These are phyloP conservation scores for Leptographium radiaticola DNA, from an alignment of 2,329 filamentous ascomycete species.

Conservation along the genomic window DNA sequence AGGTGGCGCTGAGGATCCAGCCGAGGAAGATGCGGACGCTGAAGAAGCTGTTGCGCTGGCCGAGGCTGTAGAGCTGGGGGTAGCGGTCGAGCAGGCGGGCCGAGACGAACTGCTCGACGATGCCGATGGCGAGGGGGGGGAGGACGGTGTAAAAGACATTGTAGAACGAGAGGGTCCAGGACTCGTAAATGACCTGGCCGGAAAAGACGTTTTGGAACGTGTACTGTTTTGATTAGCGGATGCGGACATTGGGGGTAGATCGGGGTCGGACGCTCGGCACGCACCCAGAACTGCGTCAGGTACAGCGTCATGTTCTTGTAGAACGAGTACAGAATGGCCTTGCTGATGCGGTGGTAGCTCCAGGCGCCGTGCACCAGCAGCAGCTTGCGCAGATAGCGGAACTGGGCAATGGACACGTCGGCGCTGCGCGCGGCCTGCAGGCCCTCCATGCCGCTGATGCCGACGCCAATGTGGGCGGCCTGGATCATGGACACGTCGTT, in stretches of 20 bases:
- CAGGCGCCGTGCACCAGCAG: constrained; percentile 90
- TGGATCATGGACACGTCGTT: constrained; percentile 99
- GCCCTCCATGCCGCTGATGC: constrained; percentile 94
- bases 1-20: constrained; percentile 90
- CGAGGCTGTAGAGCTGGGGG: constrained; percentile 86
- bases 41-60: constrained; percentile 90
- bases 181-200: constrained; percentile 95
- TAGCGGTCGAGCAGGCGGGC: constrained; percentile 88
- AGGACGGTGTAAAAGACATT: constrained; percentile 96
- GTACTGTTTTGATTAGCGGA: too few species aligned
- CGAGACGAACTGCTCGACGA: constrained; percentile 95
- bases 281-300: constrained; percentile 99
- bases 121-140: constrained; percentile 85
- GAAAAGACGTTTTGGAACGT: constrained; percentile 98
- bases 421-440: constrained; percentile 91
- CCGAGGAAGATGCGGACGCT: constrained; percentile 81
- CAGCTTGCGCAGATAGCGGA: constrained; percentile 86
- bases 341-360: constrained; percentile 95
- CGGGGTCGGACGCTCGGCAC: too few species aligned
- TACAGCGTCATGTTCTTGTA: constrained; percentile 99
- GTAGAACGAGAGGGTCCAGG: constrained; percentile 98
- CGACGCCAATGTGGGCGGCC: constrained; percentile 92
- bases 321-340: constrained; percentile 95
- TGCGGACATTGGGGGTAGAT: too few species aligned
- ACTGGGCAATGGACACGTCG: constrained; percentile 91